Evolutionary conservation across 1,139 yeast species (phyloP).

Genomic region (Magnusiomyces suaveolens): DNA sequence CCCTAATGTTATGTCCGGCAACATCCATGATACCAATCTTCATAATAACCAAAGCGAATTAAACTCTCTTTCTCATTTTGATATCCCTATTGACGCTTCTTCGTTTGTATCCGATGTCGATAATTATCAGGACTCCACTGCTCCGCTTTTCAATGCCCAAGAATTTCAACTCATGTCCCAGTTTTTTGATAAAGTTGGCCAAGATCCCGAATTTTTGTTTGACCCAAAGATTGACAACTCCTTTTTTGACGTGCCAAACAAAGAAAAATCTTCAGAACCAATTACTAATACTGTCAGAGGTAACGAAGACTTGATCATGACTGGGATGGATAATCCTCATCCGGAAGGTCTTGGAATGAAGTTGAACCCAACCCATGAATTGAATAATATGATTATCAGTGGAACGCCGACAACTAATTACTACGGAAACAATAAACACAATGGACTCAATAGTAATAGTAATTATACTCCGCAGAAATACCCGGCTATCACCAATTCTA

Average conservation of each 20-base stretch:
- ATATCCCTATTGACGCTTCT: neutral
- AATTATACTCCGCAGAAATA: too few species aligned
- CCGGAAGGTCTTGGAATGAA: neutral
- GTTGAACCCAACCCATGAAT: neutral
- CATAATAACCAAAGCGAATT: neutral
- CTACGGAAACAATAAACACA: neutral
- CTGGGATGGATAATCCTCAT: neutral
- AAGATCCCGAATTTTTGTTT: conserved; percentile 31
- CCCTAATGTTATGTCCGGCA: neutral
- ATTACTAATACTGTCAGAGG: neutral
- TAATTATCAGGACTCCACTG: neutral
- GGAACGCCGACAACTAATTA: neutral
- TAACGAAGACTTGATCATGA: neutral
- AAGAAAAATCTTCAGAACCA: too few species aligned
- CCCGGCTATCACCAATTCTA: neutral
- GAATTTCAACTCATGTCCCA: conserved; percentile 32
- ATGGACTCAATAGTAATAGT: too few species aligned
- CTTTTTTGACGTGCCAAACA: neutral
- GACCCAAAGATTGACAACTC: conserved; percentile 26
- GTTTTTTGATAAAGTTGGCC: conserved; percentile 33
- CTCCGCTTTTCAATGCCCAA: conserved; percentile 29
- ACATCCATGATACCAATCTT: neutral
- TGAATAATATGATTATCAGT: neutral
- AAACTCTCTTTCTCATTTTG: neutral
- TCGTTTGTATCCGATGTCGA: neutral